Base-by-base conservation (phyloP, 2,329 filamentous ascomycete genomes). In the Phoma sp. region DNA sequence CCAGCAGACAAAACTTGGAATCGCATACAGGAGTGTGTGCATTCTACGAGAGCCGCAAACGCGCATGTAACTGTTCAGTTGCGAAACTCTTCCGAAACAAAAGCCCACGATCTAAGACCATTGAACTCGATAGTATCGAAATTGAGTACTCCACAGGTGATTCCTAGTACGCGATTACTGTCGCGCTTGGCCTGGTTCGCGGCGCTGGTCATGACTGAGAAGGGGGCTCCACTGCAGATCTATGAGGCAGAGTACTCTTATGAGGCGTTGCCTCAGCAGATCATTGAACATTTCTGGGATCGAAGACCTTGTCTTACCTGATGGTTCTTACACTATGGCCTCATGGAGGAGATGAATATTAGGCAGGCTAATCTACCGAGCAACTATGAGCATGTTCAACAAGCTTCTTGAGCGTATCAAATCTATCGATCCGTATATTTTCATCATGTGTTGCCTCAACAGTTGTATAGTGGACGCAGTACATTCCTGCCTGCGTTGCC, bases 401-500 rank as follows among this genome's bases (percentile, higher is more conserved):
- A 35, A 35, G 32, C 15, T 15, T 17, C 8, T 35, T 15, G 8
- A 35, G 32, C 15, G n/a, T 10, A 9, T 35, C 32, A 12, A 35
- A 17, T 35, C 32, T 9, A 6, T n/a, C 6, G 15, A 35, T 17
- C 6, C 15, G 6, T 15, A 35, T 17, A 3, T 17, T 1, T 35
- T 9, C 32, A 17, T 35, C 32, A 17, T 6, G 8, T 12, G 7
- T 5, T 35, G 21, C 15, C 1, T 29, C 27, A 5, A 22, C 6
- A 9, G 48, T 24, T 4, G 29, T 27, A 12, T 37, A 53, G 9
- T 43, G 43, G n/a, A 55, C 15, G 29, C 51, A 39, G 21, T 31
- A 53, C 4, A 56, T 48, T 1, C 55, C 60, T 4, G 36, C 51
- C 19, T 52, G 37, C 37, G 36, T 39, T 9, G 55, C 63, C 3